Conservation (phyloP, 768 basidiomycete species). For the Phaffia australis region DNA sequence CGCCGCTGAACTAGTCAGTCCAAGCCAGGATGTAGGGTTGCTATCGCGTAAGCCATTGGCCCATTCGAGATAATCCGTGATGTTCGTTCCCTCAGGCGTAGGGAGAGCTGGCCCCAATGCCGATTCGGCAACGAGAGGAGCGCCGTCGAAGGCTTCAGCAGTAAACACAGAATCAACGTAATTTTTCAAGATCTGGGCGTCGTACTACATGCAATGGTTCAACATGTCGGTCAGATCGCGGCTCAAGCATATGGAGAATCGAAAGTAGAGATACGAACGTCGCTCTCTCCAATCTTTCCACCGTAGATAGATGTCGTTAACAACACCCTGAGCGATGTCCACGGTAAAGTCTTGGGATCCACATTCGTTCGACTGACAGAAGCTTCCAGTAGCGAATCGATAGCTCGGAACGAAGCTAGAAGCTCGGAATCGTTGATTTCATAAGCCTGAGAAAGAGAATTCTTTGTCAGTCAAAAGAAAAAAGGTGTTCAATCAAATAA, state of each 20-base stretch:
- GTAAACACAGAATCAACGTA: slow-evolving; percentile 89
- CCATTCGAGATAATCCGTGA: slow-evolving; percentile 86
- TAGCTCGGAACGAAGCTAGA: slow-evolving; percentile 79
- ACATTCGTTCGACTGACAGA: slow-evolving; percentile 80
- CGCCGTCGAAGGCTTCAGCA: slow-evolving; percentile 76
- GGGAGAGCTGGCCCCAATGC: slow-evolving; percentile 50
- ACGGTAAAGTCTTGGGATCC: slow-evolving; percentile 82
- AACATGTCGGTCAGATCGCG: background rate
- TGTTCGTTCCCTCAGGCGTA: slow-evolving; percentile 82
- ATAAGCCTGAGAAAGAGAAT: slow-evolving; percentile 45
- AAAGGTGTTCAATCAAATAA: background rate
- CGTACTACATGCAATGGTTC: slow-evolving; percentile 51
- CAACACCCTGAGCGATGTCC: slow-evolving; percentile 85
- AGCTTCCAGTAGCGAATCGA: slow-evolving; percentile 75
- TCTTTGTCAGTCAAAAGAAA: background rate
- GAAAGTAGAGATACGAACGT: slow-evolving; percentile 4
- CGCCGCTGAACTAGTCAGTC: slow-evolving; percentile 84
- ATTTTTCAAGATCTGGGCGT: slow-evolving; percentile 80
- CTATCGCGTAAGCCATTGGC: slow-evolving; percentile 77
- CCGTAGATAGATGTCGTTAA: slow-evolving; percentile 89
- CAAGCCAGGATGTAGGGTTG: slow-evolving; percentile 89
- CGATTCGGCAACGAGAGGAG: slow-evolving; percentile 54
- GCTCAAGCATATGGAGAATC: background rate
- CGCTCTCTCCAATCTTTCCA: slow-evolving; percentile 21
- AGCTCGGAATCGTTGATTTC: slow-evolving; percentile 99